Evolutionary conservation across 2,329 filamentous ascomycete species (phyloP).

Genomic region (Basipetospora chlamydospora): DNA sequence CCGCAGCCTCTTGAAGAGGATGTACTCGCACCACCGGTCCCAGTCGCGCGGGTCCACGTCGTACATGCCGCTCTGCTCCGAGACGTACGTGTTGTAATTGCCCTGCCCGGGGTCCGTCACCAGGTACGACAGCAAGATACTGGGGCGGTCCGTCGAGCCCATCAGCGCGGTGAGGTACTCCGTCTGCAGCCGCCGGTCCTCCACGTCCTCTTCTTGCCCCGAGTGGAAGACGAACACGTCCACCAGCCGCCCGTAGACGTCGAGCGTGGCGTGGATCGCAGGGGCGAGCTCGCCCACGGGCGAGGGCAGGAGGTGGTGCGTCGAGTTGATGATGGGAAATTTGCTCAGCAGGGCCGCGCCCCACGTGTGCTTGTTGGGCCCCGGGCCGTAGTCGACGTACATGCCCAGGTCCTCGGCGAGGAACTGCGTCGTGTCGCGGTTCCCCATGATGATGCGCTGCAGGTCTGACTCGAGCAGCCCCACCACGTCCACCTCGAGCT

Average conservation of each 20-base stretch:
- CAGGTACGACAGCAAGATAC: slow-evolving; percentile 79
- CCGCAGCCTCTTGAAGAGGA: slow-evolving; percentile 79
- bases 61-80: slow-evolving; percentile 74
- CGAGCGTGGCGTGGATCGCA: slow-evolving; percentile 89
- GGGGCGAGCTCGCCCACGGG: slow-evolving; percentile 91
- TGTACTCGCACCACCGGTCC: slow-evolving; percentile 99
- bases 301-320: slow-evolving; percentile 84
- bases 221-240: slow-evolving; percentile 99
- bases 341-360: slow-evolving; percentile 85
- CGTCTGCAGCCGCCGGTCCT: slow-evolving; percentile 76
- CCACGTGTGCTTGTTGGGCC: slow-evolving; percentile 98
- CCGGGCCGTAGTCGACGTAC: slow-evolving; percentile 96
- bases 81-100: slow-evolving; percentile 95
- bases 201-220: slow-evolving; percentile 89
- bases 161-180: slow-evolving; percentile 80
- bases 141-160: slow-evolving; percentile 65
- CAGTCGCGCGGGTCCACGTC: slow-evolving; percentile 87
- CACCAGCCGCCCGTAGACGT: slow-evolving; percentile 77
- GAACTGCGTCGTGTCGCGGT: slow-evolving; percentile 89
- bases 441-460: slow-evolving; percentile 99
- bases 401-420: slow-evolving; percentile 93
- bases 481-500: slow-evolving; percentile 92
- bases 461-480: slow-evolving; percentile 88
- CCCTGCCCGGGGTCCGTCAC: slow-evolving; percentile 82
- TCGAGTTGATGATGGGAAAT: slow-evolving; percentile 94